Percentiles rank a stretch among this genome's conserved stretches.
These are phyloP conservation scores for Globisporangium uncinulatum DNA, from an alignment of 352 stramenopile genomes.

Conservation along the genomic window DNA sequence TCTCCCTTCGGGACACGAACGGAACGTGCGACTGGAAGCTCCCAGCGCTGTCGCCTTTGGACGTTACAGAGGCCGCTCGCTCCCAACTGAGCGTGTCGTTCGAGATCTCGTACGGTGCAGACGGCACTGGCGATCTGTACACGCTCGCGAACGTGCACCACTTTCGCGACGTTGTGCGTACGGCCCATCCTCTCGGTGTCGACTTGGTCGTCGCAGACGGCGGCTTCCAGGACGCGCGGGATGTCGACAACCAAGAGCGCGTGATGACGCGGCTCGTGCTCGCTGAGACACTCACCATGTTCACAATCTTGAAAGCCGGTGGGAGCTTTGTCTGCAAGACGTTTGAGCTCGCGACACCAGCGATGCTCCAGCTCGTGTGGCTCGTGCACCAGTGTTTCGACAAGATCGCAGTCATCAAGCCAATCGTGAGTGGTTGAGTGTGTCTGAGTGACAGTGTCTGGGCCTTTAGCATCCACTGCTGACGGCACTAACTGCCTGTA, in stretches of 20 bases:
- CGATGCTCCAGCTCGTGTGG: constrained; percentile 64
- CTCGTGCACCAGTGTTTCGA: constrained; percentile 58
- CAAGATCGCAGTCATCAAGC: constrained; percentile 63
- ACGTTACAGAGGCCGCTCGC: neutral
- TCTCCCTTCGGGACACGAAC: constrained; percentile 45
- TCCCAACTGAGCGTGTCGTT: constrained; percentile 15
- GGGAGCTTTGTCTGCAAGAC: constrained; percentile 79
- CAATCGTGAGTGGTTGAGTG: constrained; percentile 23
- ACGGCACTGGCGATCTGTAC: constrained; percentile 74
- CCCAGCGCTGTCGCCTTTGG: neutral
- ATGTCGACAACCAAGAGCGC: constrained; percentile 57
- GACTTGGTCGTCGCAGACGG: constrained; percentile 65
- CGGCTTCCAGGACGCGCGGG: constrained; percentile 61
- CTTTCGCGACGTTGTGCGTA: constrained; percentile 39
- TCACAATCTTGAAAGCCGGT: constrained; percentile 29
- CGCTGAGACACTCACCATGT: constrained; percentile 58
- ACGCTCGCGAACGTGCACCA: constrained; percentile 40
- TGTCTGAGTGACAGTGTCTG: neutral
- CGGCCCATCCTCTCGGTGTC: constrained; percentile 28
- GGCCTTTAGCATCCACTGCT: neutral
- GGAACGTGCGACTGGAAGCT: constrained; percentile 42
- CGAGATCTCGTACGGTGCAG: constrained; percentile 50
- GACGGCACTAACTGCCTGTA: constrained; percentile 13
- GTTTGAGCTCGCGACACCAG: constrained; percentile 57
- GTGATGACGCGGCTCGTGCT: constrained; percentile 59